Evolutionary conservation across 169 alveolate species (phyloP).

Genomic region (Plasmodium fragile): DNA sequence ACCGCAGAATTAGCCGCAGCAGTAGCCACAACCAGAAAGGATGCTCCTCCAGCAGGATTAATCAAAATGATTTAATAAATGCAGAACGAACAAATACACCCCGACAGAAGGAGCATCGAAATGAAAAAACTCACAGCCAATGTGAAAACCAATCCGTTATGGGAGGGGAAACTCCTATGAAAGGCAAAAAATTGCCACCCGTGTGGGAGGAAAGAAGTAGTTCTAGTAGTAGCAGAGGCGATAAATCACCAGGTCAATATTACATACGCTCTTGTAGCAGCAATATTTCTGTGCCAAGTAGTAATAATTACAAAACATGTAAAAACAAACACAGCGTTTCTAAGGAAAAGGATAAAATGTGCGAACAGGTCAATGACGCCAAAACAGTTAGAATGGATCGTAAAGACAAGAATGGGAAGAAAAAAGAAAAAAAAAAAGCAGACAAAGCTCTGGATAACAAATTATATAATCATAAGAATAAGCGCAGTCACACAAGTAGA

Average conservation of each 20-base stretch:
- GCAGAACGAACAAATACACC: not conserved
- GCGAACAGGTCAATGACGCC: not conserved
- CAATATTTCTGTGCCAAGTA: not conserved
- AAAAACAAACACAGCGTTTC: not conserved
- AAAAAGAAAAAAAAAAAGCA: not conserved
- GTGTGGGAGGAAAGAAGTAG: not conserved
- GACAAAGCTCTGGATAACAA: not conserved
- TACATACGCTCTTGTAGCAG: conserved; percentile 1
- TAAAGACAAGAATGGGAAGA: not conserved
- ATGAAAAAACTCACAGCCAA: conserved; percentile 6
- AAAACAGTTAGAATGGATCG: not conserved
- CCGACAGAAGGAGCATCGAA: not conserved
- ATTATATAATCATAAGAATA: conserved; percentile 7
- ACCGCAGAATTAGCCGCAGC: not conserved
- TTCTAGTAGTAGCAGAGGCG: not conserved
- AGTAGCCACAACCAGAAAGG: not conserved
- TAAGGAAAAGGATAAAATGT: not conserved
- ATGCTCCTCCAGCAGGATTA: not conserved
- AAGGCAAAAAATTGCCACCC: conserved; percentile 12
- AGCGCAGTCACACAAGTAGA: not conserved
- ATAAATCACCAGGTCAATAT: not conserved
- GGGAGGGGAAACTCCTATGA: not conserved
- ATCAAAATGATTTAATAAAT: not conserved
- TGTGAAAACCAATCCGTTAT: not conserved
- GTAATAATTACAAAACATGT: not conserved